These are phyloP conservation scores for Colletotrichum noveboracense DNA, from an alignment of 2,329 filamentous ascomycete species.

Conservation along the genomic window DNA sequence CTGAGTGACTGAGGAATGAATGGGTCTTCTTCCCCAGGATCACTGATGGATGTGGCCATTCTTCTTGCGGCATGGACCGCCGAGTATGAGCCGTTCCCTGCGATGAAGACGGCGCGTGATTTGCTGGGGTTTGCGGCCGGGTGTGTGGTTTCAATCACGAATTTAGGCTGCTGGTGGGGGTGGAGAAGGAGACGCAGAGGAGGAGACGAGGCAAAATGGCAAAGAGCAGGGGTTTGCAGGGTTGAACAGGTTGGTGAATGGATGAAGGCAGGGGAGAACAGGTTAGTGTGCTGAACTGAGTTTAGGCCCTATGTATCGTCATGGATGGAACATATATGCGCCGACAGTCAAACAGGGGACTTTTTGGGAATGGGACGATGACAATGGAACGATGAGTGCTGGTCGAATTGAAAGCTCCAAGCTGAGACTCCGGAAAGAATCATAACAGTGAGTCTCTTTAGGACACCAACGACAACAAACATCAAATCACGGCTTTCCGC, in stretches of 20 bases:
- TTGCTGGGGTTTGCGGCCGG: background rate
- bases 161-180: conserved; percentile 8
- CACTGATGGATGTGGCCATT: background rate
- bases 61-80: background rate
- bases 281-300: background rate
- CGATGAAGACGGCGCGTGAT: background rate
- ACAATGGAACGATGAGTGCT: background rate
- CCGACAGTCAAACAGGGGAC: background rate
- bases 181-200: background rate
- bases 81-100: conserved; percentile 4
- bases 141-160: background rate
- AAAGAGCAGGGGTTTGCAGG: background rate
- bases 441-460: background rate
- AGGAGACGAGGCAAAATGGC: conserved; percentile 7
- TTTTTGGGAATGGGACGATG: background rate
- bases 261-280: background rate
- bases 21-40: background rate
- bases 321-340: background rate
- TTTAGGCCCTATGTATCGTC: background rate
- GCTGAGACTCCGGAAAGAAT: background rate
- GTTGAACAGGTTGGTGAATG: background rate
- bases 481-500: background rate
- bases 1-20: background rate
- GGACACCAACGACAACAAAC: too few relatives aligned
- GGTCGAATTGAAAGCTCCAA: background rate